Evolutionary conservation across 2,329 filamentous ascomycete species (phyloP).

Genomic region (Phaeosphaeria sp.): DNA sequence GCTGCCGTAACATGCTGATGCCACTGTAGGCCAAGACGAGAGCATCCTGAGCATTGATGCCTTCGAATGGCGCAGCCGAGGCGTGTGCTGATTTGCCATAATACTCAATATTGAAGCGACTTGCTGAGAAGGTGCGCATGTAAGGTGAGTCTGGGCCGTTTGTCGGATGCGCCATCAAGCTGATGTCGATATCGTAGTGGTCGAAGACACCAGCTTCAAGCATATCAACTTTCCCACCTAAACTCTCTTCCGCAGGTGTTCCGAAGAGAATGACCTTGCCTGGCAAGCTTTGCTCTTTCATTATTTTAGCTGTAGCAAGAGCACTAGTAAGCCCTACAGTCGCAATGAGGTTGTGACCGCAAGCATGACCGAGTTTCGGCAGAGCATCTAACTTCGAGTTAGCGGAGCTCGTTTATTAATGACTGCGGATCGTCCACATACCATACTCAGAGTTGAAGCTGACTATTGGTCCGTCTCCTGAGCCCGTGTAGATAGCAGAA

Average conservation of each 20-base stretch:
- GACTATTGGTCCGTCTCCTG: conserved; percentile 49
- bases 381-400: conserved; percentile 44
- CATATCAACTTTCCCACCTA: conserved; percentile 56
- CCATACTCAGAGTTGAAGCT: conserved; percentile 50
- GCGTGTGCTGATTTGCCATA: conserved; percentile 28
- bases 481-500: conserved; percentile 34
- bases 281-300: conserved; percentile 33
- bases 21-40: conserved; percentile 23
- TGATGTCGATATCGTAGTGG: conserved; percentile 44
- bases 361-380: conserved; percentile 52
- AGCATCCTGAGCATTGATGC: conserved; percentile 29
- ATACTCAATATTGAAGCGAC: conserved; percentile 20
- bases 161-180: conserved; percentile 43
- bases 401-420: conserved; percentile 20
- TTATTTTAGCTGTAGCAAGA: conserved; percentile 45
- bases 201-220: conserved; percentile 51
- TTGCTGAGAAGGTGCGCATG: conserved; percentile 54
- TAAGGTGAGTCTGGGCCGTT: conserved; percentile 53
- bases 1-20: conserved; percentile 19
- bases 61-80: conserved; percentile 42
- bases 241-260: conserved; percentile 55
- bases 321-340: conserved; percentile 48
- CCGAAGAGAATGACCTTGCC: conserved; percentile 52
- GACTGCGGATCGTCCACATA: neutral
- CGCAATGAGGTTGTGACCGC: conserved; percentile 56